These are phyloP conservation scores for Cladophialophora bantiana DNA, from an alignment of 2,329 filamentous ascomycete species.

Conservation along the genomic window DNA sequence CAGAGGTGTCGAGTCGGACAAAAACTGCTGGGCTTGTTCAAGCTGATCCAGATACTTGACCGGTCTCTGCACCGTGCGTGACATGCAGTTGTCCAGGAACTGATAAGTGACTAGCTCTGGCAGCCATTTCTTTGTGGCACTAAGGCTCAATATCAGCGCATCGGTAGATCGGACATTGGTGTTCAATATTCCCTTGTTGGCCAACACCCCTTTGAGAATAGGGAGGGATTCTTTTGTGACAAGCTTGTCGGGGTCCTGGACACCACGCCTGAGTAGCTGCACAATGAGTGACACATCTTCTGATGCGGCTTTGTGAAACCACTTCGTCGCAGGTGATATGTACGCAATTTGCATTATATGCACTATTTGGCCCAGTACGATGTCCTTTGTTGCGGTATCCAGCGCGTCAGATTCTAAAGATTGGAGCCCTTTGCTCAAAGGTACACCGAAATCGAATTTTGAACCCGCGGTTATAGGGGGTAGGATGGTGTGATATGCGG, in stretches of 20 bases:
- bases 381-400: slow-evolving; percentile 59
- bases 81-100: slow-evolving; percentile 84
- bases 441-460: slow-evolving; percentile 85
- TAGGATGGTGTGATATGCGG: slow-evolving; percentile 83
- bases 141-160: slow-evolving; percentile 50
- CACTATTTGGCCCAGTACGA: slow-evolving; percentile 76
- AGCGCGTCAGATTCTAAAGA: slow-evolving; percentile 59
- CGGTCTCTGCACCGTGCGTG: slow-evolving; percentile 75
- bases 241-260: slow-evolving; percentile 36
- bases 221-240: slow-evolving; percentile 21
- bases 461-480: slow-evolving; percentile 81
- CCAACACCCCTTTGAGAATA: slow-evolving; percentile 17
- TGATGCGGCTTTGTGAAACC: slow-evolving; percentile 77
- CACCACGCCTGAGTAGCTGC: slow-evolving; percentile 51
- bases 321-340: slow-evolving; percentile 83
- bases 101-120: slow-evolving; percentile 61
- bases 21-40: slow-evolving; percentile 47
- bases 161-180: slow-evolving; percentile 46
- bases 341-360: slow-evolving; percentile 81
- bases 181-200: slow-evolving; percentile 46
- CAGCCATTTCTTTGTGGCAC: slow-evolving; percentile 43
- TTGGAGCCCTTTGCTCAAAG: slow-evolving; percentile 73
- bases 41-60: slow-evolving; percentile 76
- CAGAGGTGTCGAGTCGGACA: slow-evolving; percentile 41
- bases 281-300: slow-evolving; percentile 49